Evolutionary conservation across 1,284 basidiomycete genomes (phyloP).

Genomic region (Inonotus hispidus): DNA sequence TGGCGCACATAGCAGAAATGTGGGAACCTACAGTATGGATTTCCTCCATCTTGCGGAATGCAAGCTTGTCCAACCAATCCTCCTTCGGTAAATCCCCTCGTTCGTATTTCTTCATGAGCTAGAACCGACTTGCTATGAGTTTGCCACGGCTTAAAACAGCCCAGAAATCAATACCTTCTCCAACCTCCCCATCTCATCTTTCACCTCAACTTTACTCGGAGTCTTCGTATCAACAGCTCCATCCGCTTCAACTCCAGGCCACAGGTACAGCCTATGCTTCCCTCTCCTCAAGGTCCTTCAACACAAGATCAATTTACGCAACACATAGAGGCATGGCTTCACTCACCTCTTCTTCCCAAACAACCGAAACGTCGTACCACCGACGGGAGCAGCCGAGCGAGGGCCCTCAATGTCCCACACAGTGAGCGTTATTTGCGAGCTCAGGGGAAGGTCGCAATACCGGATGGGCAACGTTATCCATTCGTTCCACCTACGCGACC

Average conservation of each 20-base stretch:
- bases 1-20: neutral
- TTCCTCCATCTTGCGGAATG: constrained; percentile 91
- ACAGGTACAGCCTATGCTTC: constrained; percentile 84
- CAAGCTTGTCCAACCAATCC: constrained; percentile 93
- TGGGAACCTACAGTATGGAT: constrained; percentile 69
- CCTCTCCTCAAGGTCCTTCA: constrained; percentile 81
- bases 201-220: constrained; percentile 73
- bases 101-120: constrained; percentile 96
- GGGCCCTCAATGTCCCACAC: constrained; percentile 91
- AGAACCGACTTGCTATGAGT: constrained; percentile 1
- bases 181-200: constrained; percentile 91
- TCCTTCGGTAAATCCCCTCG: constrained; percentile 89
- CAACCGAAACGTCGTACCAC: constrained; percentile 84
- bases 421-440: constrained; percentile 87
- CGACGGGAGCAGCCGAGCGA: constrained; percentile 69
- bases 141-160: neutral
- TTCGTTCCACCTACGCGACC: constrained; percentile 82
- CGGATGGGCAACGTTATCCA: constrained; percentile 87
- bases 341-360: constrained; percentile 87
- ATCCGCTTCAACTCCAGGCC: constrained; percentile 82
- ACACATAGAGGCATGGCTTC: neutral
- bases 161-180: constrained; percentile 63
- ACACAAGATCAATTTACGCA: neutral
- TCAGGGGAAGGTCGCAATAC: constrained; percentile 86
- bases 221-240: constrained; percentile 77